Percentiles rank a stretch among this genome's conserved stretches.
These are phyloP conservation scores for Beauveria sp. DNA, from an alignment of 2,329 filamentous ascomycete genomes.

Conservation along the genomic window DNA sequence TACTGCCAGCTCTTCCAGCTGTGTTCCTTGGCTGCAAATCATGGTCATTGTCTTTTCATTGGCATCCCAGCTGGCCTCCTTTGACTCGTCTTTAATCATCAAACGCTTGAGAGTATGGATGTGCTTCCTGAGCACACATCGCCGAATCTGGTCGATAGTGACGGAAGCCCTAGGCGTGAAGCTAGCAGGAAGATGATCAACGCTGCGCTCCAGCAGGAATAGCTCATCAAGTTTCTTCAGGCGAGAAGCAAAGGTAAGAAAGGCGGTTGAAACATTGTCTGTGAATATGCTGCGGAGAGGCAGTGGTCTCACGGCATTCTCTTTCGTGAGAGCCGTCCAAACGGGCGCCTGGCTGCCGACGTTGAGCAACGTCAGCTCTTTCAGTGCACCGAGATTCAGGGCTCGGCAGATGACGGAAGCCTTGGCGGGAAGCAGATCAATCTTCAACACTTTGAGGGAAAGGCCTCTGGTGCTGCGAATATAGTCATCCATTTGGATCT, in stretches of 20 bases:
- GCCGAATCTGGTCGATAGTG: constrained; percentile 51
- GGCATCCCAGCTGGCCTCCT: constrained; percentile 46
- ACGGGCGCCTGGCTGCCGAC: constrained; percentile 54
- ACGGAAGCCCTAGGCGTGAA: constrained; percentile 43
- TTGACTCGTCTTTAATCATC: constrained; percentile 51
- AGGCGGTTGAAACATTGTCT: constrained; percentile 51
- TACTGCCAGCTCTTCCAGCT: constrained; percentile 48
- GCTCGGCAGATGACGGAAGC: constrained; percentile 48
- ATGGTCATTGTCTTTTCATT: constrained; percentile 47
- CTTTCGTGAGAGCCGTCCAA: constrained; percentile 49
- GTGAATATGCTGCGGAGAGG: constrained; percentile 53
- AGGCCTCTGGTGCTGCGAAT: constrained; percentile 51
- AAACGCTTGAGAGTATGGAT: constrained; percentile 44
- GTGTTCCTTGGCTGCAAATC: constrained; percentile 42
- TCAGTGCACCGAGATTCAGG: constrained; percentile 50
- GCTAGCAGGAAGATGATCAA: constrained; percentile 44
- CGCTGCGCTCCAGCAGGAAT: constrained; percentile 48
- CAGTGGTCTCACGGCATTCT: constrained; percentile 44
- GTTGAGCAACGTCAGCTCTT: constrained; percentile 52
- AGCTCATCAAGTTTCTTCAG: constrained; percentile 50
- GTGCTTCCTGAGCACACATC: constrained; percentile 50
- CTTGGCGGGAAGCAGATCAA: constrained; percentile 54
- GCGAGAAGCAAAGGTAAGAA: constrained; percentile 46
- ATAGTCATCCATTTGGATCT: constrained; percentile 40
- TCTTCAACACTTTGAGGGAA: constrained; percentile 43